Evolutionary conservation across 129 eudicot genomes (phyloP), one percentile per base, ranked within the genome.

Genomic region (carrot (Daucus carota)): DNA sequence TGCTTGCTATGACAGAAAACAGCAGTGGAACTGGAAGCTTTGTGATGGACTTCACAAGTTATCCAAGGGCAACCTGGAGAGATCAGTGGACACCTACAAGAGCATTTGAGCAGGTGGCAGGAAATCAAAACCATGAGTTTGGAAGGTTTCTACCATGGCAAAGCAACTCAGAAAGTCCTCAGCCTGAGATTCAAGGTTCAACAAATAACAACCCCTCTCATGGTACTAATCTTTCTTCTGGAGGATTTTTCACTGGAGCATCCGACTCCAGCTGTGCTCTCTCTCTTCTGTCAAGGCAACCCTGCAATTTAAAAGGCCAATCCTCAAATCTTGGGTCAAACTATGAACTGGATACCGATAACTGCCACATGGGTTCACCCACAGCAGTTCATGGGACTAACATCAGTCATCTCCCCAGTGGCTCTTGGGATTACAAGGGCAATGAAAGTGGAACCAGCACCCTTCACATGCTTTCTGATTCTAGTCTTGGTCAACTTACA

Each of bases 281-380:
- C 99, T 91, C 99, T 94, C 97, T 94, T 94, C 99, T 94, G 97
- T 94, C 99, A 94, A 91, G 82, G 86, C 93, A 94, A 57, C 83
- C 91, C 41, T 83, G 92, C 81, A 84, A 80, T 85, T 89, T 90
- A 72, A 81, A 86, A 80, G 81, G 50, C 86, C 92, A 78, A 12
- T 20, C 88, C 72, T 63, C 86, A 75, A 81, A 80, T 83, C 93
- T 81, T 48, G 92, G 84, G 78, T 77, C 34, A 7, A 80, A 46
- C 66, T 83, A 76, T 79, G 87, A 84, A 42, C 82, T 84, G n/a
- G 80, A 86, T 60, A 32, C 87, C 62, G 77, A 82, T 63, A 87
- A 84, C 71, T 82, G 80, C 13, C 78, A 82, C 80, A 40, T 84
- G 77, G 78, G 82, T 81, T 94, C 81, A 31, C 84, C 88, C 69